These are phyloP conservation scores for Capsella bursapastoris DNA, from an alignment of 345 rosid species.

Conservation along the genomic window DNA sequence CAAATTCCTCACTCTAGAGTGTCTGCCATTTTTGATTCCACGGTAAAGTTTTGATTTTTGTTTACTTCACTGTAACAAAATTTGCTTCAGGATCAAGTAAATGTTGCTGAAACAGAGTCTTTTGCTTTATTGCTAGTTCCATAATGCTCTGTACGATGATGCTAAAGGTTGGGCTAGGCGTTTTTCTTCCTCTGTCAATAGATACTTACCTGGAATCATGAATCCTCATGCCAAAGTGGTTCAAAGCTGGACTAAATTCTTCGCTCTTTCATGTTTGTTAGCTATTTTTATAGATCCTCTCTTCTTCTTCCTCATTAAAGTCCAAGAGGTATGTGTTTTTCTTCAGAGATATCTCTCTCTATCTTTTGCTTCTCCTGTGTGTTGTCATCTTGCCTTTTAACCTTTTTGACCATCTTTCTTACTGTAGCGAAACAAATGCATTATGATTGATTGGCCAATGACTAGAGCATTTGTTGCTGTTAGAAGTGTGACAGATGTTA, in stretches of 20 bases:
- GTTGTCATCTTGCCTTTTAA: constrained; percentile 13
- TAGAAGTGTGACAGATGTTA: constrained; percentile 67
- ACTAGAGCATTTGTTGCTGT: constrained; percentile 53
- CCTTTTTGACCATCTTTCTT: neutral
- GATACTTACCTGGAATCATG: constrained; percentile 64
- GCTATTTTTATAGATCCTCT: constrained; percentile 85
- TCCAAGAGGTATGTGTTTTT: constrained; percentile 50
- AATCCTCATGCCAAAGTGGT: constrained; percentile 76
- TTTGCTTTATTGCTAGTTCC: constrained; percentile 55
- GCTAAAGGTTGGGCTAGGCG: constrained; percentile 86
- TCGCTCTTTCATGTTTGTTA: constrained; percentile 69
- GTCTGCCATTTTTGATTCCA: constrained; percentile 61
- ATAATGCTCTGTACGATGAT: constrained; percentile 71
- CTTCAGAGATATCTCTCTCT: neutral
- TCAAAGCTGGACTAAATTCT: constrained; percentile 73
- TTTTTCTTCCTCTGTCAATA: constrained; percentile 44
- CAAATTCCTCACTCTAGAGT: constrained; percentile 48
- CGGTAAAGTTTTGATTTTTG: constrained; percentile 41
- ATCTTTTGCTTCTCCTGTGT: constrained; percentile 8
- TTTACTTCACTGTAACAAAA: neutral
- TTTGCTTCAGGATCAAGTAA: constrained; percentile 11
- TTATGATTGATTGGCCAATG: constrained; percentile 54
- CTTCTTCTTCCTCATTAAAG: constrained; percentile 74
- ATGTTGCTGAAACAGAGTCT: constrained; percentile 19
- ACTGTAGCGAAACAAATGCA: constrained; percentile 61